Evolutionary conservation across 1,284 basidiomycete genomes (phyloP), one percentile per base, ranked within the genome.

Genomic region (Afroboletus lepidellus): DNA sequence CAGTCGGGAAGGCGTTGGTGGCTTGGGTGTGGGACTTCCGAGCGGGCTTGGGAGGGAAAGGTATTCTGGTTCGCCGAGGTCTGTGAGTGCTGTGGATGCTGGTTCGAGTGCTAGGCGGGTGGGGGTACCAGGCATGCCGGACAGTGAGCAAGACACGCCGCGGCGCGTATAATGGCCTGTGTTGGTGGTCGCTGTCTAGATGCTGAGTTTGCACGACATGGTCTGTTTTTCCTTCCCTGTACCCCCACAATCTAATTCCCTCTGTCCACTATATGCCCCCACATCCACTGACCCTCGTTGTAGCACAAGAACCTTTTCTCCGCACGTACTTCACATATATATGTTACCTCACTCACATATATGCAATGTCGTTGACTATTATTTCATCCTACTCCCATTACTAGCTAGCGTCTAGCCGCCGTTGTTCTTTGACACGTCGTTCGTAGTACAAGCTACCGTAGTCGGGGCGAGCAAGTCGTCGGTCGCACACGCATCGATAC

Each of bases 11-110:
- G 54, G 51, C 8, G 50, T 30, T 1, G 33, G 51, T 37, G 54
- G 43, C 2, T 36, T 53, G 39, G 58, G 51, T 15, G 21, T 13
- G 18, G 54, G 33, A 24, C 41, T 56, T 51, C 51, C 49, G 51
- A 58, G 54, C 38, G 58, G 48, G 48, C 55, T 54, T 59, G 54
- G 50, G 56, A 60, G 46, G 9, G 55, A 57, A 32, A 43, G 61
- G 45, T 49, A 36, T 15, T 29, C 52, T 24, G 55, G 56, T 21
- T 60, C 57, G 8, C 27, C 57, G 45, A 60, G 55, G 41, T 63
- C 56, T 1, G 45, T 47, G 42, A 66, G 64, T 25, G 60, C 42
- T 18, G 50, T 54, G 41, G 68, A 57, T 33, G 33, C 33, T 0
- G 53, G 48, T 29, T 51, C 57, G 7, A 48, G 57, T 49, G 53